phyloP scores from a whole-genome alignment of 345 rosid species.

The Balakata baccata region DNA sequence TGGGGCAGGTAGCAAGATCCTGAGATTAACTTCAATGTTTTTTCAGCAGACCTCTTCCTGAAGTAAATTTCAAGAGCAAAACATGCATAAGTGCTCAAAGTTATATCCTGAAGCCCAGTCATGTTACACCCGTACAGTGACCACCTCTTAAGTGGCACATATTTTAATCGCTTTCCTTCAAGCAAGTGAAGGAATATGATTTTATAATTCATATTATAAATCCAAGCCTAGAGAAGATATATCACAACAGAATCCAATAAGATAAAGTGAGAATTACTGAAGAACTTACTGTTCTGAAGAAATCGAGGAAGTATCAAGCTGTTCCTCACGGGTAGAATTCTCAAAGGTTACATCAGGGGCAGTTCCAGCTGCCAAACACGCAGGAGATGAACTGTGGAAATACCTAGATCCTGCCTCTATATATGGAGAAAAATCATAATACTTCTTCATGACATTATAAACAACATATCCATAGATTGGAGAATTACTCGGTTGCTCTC shows the following conservation, averaged over 20 bases:
- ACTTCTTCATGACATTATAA: conserved; percentile 49
- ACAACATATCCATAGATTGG: conserved; percentile 47
- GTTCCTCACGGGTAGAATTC: conserved; percentile 53
- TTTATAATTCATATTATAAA: background rate
- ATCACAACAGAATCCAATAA: background rate
- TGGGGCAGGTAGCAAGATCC: conserved; percentile 92
- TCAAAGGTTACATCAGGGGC: conserved; percentile 70
- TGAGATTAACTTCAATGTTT: conserved; percentile 67
- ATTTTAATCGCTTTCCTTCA: background rate
- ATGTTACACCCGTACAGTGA: background rate
- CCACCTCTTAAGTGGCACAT: background rate
- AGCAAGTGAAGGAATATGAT: background rate
- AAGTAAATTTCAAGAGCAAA: conserved; percentile 7
- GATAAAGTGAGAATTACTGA: background rate
- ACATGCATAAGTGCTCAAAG: conserved; percentile 3
- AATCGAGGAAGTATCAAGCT: conserved; percentile 37
- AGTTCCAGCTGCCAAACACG: conserved; percentile 52
- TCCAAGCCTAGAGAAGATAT: background rate
- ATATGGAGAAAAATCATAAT: conserved; percentile 33
- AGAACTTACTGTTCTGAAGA: conserved; percentile 61
- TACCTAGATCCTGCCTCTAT: conserved; percentile 47
- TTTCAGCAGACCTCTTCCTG: conserved; percentile 49
- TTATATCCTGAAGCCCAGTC: background rate
- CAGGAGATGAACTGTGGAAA: conserved; percentile 46
- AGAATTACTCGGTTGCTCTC: conserved; percentile 39